A percentile compares a stretch with the other conserved stretches of the same genome.
Conservation (phyloP, 768 basidiomycete genomes). For the Tremella mesenterica region DNA sequence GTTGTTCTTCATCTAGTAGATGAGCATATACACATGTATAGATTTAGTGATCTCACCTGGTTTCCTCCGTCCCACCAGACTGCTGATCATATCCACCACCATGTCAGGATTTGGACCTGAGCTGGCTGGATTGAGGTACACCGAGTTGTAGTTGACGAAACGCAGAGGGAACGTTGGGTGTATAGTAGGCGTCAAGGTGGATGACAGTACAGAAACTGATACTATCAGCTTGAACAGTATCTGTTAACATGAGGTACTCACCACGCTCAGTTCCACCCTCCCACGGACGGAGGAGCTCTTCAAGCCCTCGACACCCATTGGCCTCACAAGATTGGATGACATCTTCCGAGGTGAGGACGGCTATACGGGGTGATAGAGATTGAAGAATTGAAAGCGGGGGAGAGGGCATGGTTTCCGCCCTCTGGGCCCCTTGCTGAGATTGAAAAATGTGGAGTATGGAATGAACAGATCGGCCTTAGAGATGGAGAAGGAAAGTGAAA, state of each 20-base stretch:
- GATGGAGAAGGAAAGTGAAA: neutral
- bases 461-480: too few species aligned
- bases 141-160: slow-evolving; percentile 33
- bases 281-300: slow-evolving; percentile 43
- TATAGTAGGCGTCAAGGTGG: slow-evolving; percentile 36
- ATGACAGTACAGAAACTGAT: slow-evolving; percentile 40
- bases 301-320: slow-evolving; percentile 41
- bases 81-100: slow-evolving; percentile 36
- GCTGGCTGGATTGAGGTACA: slow-evolving; percentile 18
- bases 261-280: slow-evolving; percentile 40
- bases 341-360: slow-evolving; percentile 39
- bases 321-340: slow-evolving; percentile 36
- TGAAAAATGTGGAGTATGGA: neutral
- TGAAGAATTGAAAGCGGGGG: slow-evolving; percentile 40
- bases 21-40: neutral
- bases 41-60: slow-evolving; percentile 21
- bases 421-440: neutral
- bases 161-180: slow-evolving; percentile 41
- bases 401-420: slow-evolving; percentile 30
- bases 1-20: slow-evolving; percentile 33
- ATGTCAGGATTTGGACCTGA: slow-evolving; percentile 36
- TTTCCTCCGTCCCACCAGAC: slow-evolving; percentile 25
- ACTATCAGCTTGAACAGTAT: neutral
- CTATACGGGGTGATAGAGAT: slow-evolving; percentile 40
- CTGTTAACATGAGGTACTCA: slow-evolving; percentile 8